Conservation (phyloP, 352 stramenopile species). For the Globisporangium barbulae region DNA sequence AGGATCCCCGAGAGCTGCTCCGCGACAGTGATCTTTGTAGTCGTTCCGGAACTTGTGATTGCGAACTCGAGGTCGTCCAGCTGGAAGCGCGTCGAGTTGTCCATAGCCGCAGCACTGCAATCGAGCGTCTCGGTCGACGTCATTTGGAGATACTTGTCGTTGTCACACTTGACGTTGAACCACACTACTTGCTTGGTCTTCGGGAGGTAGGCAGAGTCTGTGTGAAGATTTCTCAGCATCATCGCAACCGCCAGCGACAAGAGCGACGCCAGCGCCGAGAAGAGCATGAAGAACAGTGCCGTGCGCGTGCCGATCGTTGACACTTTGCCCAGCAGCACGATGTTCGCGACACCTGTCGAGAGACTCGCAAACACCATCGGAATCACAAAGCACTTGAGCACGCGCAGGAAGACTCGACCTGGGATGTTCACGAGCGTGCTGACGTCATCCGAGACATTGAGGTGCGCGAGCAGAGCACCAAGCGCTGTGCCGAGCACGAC, state of each 20-base stretch:
- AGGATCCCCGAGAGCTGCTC: constrained; percentile 57
- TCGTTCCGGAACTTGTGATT: constrained; percentile 17
- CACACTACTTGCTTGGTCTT: neutral
- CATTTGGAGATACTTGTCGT: constrained; percentile 34
- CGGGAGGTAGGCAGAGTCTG: neutral
- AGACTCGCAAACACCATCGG: constrained; percentile 72
- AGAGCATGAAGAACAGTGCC: constrained; percentile 42
- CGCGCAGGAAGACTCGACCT: constrained; percentile 39
- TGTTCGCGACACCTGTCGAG: constrained; percentile 54
- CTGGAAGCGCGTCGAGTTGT: constrained; percentile 32
- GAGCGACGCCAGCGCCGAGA: constrained; percentile 30
- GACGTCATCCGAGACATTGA: constrained; percentile 33
- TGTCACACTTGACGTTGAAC: constrained; percentile 35
- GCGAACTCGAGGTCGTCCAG: constrained; percentile 37
- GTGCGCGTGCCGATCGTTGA: constrained; percentile 52
- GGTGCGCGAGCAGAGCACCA: constrained; percentile 29
- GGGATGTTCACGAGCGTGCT: constrained; percentile 37
- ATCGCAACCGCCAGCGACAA: constrained; percentile 45
- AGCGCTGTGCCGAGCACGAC: constrained; percentile 31
- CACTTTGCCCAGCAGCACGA: constrained; percentile 65
- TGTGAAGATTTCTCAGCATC: constrained; percentile 36
- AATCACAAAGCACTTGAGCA: constrained; percentile 53
- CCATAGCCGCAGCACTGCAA: constrained; percentile 26
- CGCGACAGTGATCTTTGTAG: constrained; percentile 40
- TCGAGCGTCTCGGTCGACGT: constrained; percentile 18